Conservation (phyloP, 768 basidiomycete genomes). For the Myochromella boudieri region DNA sequence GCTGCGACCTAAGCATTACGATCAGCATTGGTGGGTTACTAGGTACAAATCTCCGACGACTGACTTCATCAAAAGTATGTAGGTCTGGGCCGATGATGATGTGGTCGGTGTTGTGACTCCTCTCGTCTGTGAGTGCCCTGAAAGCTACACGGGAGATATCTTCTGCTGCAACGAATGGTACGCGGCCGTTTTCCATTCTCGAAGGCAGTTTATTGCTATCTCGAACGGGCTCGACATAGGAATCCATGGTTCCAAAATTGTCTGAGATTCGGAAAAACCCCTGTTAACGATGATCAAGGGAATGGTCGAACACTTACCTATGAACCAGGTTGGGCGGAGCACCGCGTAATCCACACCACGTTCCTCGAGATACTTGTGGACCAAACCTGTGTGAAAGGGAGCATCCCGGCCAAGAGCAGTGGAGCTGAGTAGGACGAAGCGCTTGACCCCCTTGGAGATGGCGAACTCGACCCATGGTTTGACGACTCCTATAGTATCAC, state of each 20-base stretch:
- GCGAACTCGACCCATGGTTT: conserved; percentile 32
- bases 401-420: conserved; percentile 15
- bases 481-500: conserved; percentile 14
- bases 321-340: conserved; percentile 38
- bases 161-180: conserved; percentile 29
- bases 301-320: conserved; percentile 21
- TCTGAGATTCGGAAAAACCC: no score
- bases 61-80: conserved; percentile 30
- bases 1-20: conserved; percentile 20
- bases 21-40: not conserved
- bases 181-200: conserved; percentile 24
- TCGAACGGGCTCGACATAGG: no score
- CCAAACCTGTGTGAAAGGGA: conserved; percentile 24
- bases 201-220: no score
- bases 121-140: conserved; percentile 25
- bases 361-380: conserved; percentile 34
- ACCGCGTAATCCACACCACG: conserved; percentile 31
- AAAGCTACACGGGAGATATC: conserved; percentile 34
- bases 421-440: conserved; percentile 29
- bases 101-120: conserved; percentile 23
- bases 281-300: not conserved
- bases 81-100: conserved; percentile 33
- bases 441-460: conserved; percentile 27
- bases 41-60: not conserved
- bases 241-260: no score